Base-by-base conservation (phyloP, 306 rosid genomes). In the Cucurbita argyrosperma region DNA sequence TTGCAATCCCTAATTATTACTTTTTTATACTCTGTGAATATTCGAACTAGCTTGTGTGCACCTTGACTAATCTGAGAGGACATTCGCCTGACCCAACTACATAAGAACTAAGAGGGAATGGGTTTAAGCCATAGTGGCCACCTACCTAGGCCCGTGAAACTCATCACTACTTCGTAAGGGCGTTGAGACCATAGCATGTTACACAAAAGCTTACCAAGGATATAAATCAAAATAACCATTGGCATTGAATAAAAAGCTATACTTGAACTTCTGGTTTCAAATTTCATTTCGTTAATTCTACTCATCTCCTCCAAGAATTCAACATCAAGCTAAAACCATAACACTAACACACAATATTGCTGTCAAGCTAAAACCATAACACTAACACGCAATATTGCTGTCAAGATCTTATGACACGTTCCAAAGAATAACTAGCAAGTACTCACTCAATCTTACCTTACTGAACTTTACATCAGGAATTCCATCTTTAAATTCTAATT, bases 391-490 rank as follows among this genome's bases (percentile, higher is more conserved):
- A 60, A 37, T 12, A 60, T 43, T 12, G 42, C 7, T 5, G 1
- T 38, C 21, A 45, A 66, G 72, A 16, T 43, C 38, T 46, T 18
- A 19, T 42, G 38, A 66, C 19, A 66, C 6, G 39, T 66, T 43
- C 35, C 8, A 66, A 11, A 66, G 18, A 43, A 63, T 9, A 37
- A 63, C 4, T n/a, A 19, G 30, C 70, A 63, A 63, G 15, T 8
- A 16, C 70, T 66, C 76, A 79, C 50, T 66, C 76, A 78, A 50
- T 77, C 90, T 87, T 80, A 88, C 97, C 98, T 83, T 87, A 87
- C 98, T 93, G 83, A 93, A 93, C 85, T 90, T 93, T 74, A 93
- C 88, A 83, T 90, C 90, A 54, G 98, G 97, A 86, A 93, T 87
- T 80, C 97, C 96, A 75, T 89, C 88, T 84, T 79, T 87, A 73